phyloP scores from a whole-genome alignment of 1,139 yeast genomes.

The Pneumocystis murina region DNA sequence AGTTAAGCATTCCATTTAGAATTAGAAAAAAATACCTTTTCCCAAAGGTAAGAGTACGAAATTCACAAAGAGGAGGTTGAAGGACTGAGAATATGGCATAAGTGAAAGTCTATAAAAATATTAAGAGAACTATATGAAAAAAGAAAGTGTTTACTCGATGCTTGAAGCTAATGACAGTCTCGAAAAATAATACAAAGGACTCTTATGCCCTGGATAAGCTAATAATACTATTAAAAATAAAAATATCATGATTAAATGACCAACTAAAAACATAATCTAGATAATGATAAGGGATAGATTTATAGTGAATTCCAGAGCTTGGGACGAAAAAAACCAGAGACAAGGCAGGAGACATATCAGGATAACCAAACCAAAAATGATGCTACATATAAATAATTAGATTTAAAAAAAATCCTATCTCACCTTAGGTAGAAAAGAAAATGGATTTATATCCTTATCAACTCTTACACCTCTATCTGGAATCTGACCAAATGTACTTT shows the following conservation, averaged over 20 bases:
- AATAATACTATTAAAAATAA: neutral
- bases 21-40: neutral
- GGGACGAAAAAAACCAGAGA: conserved; percentile 59
- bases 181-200: neutral
- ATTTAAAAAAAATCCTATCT: conserved; percentile 36
- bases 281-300: conserved; percentile 23
- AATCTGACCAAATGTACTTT: conserved; percentile 50
- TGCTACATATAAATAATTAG: conserved; percentile 53
- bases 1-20: neutral
- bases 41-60: neutral
- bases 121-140: neutral
- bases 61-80: neutral
- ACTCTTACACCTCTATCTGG: conserved; percentile 38
- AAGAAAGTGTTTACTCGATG: neutral
- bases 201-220: neutral
- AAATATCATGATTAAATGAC: neutral
- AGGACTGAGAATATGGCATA: neutral
- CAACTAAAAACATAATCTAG: neutral
- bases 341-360: conserved; percentile 44
- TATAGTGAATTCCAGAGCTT: conserved; percentile 80
- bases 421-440: conserved; percentile 41
- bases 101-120: neutral
- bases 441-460: conserved; percentile 26
- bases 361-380: conserved; percentile 62
- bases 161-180: neutral